phyloP scores from a whole-genome alignment of 139 green algal genomes.

The Chlamydomonas sphaeroides region DNA sequence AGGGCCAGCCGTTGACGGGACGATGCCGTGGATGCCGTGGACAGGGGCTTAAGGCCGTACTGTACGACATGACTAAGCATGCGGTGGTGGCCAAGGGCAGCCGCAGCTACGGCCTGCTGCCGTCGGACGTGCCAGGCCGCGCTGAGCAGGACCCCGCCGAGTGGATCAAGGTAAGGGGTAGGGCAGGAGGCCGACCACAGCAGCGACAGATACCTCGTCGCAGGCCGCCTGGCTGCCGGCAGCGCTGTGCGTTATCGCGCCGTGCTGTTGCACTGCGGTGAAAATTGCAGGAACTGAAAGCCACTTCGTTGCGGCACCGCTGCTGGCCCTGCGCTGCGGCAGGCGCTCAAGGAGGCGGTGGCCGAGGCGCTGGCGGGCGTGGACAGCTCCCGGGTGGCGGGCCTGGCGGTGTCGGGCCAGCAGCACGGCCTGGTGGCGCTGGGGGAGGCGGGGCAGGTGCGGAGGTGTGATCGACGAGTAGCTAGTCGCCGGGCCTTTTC shows the following conservation, averaged over 20 bases:
- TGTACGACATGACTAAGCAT: constrained; percentile 61
- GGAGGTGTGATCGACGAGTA: no score
- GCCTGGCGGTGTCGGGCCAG: constrained; percentile 86
- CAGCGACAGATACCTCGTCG: no score
- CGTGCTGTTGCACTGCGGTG: no score
- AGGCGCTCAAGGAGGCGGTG: constrained; percentile 40
- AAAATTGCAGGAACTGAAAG: no score
- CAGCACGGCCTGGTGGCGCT: constrained; percentile 91
- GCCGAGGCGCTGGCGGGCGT: constrained; percentile 45
- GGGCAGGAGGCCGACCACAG: no score
- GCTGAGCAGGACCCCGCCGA: constrained; percentile 82
- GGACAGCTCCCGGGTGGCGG: constrained; percentile 53
- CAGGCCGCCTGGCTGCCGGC: no score
- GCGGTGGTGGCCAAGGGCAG: constrained; percentile 64
- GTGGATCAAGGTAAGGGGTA: constrained; percentile 83
- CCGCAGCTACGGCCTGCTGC: constrained; percentile 61
- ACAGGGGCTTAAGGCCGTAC: constrained; percentile 82
- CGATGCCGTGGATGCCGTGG: no score
- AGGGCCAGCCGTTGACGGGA: no score
- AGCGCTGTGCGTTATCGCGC: no score
- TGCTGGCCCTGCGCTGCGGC: no score
- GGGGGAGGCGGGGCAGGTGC: constrained; percentile 52
- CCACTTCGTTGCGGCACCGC: no score
- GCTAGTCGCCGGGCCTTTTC: no score
- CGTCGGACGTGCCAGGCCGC: constrained; percentile 59